A percentile compares a stretch with the other conserved stretches of the same genome.
These are phyloP conservation scores for Lagenidium sp. DNA, from an alignment of 352 stramenopile genomes.

Conservation along the genomic window DNA sequence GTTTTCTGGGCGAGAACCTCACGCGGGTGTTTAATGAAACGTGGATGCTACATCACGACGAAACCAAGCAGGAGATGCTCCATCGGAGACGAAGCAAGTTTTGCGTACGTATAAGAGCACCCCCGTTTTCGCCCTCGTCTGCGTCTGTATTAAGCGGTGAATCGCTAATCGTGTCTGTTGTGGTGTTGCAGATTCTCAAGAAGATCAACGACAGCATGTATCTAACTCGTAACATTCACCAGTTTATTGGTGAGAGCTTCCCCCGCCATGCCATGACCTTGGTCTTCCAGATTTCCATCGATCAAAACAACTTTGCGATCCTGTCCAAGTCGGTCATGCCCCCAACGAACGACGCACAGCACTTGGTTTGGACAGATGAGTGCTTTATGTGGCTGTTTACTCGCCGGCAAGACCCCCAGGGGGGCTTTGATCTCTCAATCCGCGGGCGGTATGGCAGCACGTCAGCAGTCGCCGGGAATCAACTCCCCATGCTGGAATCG, in stretches of 20 bases:
- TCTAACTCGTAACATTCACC: conserved; percentile 79
- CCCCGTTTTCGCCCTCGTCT: too few relatives aligned
- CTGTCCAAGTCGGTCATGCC: conserved; percentile 76
- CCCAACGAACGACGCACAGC: conserved; percentile 69
- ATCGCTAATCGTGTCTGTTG: background rate
- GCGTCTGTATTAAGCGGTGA: too few relatives aligned
- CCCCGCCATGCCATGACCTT: conserved; percentile 76
- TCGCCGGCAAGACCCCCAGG: conserved; percentile 31
- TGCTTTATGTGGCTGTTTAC: conserved; percentile 82
- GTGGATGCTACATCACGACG: conserved; percentile 67
- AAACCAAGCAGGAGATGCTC: conserved; percentile 58
- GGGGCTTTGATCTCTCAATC: conserved; percentile 70
- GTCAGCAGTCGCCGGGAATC: conserved; percentile 70
- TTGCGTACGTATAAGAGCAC: conserved; percentile 74
- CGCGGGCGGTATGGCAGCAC: conserved; percentile 77
- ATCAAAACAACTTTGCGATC: conserved; percentile 75
- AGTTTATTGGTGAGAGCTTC: conserved; percentile 84
- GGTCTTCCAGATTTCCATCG: conserved; percentile 74
- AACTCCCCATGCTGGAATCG: conserved; percentile 77
- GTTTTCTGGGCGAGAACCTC: conserved; percentile 61
- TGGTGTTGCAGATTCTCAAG: conserved; percentile 52
- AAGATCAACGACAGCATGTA: conserved; percentile 84
- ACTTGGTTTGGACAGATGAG: conserved; percentile 84
- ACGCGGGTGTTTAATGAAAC: conserved; percentile 71
- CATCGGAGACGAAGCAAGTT: conserved; percentile 76